Conservation (phyloP, 768 basidiomycete genomes). For the Naematelia aurantialba region DNA sequence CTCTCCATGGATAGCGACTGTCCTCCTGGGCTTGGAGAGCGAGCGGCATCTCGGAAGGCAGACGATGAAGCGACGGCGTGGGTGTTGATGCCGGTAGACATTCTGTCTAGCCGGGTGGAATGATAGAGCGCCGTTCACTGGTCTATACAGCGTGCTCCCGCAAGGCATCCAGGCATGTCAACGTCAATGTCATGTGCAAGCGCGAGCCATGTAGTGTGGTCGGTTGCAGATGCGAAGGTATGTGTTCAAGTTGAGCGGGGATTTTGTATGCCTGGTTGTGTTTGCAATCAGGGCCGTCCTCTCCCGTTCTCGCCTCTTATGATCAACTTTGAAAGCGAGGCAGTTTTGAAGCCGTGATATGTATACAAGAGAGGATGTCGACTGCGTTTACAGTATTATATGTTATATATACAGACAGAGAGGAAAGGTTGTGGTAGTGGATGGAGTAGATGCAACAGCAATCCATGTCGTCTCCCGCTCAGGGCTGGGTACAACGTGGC, state of each 20-base stretch:
- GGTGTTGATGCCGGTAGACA: not conserved
- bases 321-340: too few species aligned
- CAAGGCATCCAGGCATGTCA: not conserved
- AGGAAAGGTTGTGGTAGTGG: too few species aligned
- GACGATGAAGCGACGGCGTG: not conserved
- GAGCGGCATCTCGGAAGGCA: not conserved
- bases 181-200: not conserved
- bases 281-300: not conserved
- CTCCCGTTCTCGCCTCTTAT: too few species aligned
- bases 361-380: too few species aligned
- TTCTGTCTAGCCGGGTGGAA: not conserved
- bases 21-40: not conserved
- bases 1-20: not conserved
- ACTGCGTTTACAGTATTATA: too few species aligned
- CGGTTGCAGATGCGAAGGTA: too few species aligned
- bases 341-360: too few species aligned
- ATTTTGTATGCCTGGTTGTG: not conserved
- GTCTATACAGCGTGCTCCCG: not conserved
- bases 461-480: not conserved
- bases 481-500: not conserved
- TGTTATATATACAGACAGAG: too few species aligned
- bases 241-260: not conserved
- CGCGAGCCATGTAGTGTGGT: not conserved
- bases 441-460: too few species aligned
- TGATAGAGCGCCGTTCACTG: not conserved